phyloP scores from a whole-genome alignment of 495 filamentous ascomycete species.

The Trichocladium uniseriatum region DNA sequence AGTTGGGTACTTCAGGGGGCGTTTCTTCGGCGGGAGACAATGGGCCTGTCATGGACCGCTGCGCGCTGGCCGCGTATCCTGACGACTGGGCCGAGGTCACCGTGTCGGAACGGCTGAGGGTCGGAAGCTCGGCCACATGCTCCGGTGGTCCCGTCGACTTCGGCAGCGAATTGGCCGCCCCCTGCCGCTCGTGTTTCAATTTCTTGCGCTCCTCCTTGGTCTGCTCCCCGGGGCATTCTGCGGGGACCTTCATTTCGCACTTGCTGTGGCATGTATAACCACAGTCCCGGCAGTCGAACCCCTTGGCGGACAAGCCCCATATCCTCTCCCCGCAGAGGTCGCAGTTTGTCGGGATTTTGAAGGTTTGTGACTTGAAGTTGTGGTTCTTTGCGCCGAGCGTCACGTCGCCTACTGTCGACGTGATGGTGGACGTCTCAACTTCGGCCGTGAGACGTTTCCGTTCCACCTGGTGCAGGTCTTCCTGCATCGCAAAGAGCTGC shows the following conservation, averaged over 20 bases:
- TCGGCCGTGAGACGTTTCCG: constrained; percentile 78
- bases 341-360: constrained; percentile 98
- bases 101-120: constrained; percentile 72
- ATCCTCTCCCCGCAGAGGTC: constrained; percentile 93
- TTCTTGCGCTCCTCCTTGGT: constrained; percentile 92
- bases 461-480: constrained; percentile 78
- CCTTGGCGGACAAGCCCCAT: constrained; percentile 93
- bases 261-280: constrained; percentile 98
- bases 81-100: constrained; percentile 92
- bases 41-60: constrained; percentile 59
- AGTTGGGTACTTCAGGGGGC: constrained; percentile 29
- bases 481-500: constrained; percentile 68
- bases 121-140: constrained; percentile 41
- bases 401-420: constrained; percentile 76
- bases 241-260: constrained; percentile 97
- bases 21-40: constrained; percentile 40
- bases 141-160: constrained; percentile 31
- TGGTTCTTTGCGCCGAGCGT: constrained; percentile 86
- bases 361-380: constrained; percentile 93
- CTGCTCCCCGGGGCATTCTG: constrained; percentile 88
- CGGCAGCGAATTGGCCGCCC: constrained; percentile 55
- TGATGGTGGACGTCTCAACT: constrained; percentile 85
- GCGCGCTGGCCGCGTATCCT: constrained; percentile 71
- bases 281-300: constrained; percentile 89
- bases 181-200: constrained; percentile 72